These are phyloP conservation scores for Hapsidospora chrysogenum DNA, from an alignment of 495 filamentous ascomycete genomes.

Conservation along the genomic window DNA sequence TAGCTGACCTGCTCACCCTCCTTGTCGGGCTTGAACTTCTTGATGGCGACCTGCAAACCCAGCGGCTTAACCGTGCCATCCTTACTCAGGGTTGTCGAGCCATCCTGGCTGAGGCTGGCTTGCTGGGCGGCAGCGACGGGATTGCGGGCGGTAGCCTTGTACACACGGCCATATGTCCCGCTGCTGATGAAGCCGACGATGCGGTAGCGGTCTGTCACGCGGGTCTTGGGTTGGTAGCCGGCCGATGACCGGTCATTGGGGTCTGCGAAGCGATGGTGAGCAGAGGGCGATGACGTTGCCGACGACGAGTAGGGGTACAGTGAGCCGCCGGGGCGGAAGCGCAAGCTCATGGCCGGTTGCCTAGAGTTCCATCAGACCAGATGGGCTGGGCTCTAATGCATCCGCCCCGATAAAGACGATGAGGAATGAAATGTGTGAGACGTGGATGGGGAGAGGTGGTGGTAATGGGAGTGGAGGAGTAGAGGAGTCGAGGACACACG, in stretches of 20 bases:
- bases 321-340: neutral
- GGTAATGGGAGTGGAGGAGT: neutral
- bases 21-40: constrained; percentile 99
- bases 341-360: neutral
- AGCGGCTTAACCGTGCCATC: constrained; percentile 11
- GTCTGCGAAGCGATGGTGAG: constrained; percentile 16
- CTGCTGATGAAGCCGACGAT: constrained; percentile 97
- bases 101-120: neutral
- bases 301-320: constrained; percentile 1
- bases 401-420: too few species aligned
- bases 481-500: neutral
- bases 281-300: neutral
- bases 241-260: constrained; percentile 18
- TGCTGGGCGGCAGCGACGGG: constrained; percentile 6
- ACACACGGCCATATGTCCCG: constrained; percentile 97
- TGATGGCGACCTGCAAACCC: constrained; percentile 79
- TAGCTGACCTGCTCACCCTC: constrained; percentile 90
- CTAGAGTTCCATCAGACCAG: neutral
- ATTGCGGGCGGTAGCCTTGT: constrained; percentile 78
- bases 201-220: constrained; percentile 80
- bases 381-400: neutral
- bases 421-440: neutral
- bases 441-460: neutral
- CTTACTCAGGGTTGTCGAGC: neutral
- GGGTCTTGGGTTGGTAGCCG: constrained; percentile 69